Conservation (phyloP, 2,329 filamentous ascomycete species). For the Acrodontium crateriforme region DNA sequence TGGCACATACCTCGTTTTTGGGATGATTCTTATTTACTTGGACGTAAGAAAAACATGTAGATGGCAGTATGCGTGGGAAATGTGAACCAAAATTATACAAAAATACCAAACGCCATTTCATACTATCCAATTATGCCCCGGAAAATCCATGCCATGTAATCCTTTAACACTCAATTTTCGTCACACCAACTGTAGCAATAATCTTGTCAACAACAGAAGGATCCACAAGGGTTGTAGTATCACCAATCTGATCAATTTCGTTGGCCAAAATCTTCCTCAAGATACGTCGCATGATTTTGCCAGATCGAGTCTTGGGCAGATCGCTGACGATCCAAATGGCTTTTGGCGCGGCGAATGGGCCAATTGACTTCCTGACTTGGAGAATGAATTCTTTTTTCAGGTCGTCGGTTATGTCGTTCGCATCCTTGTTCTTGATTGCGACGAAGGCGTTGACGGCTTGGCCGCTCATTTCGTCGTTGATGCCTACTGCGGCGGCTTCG, state of each 20-base stretch:
- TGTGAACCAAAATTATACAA: too few relatives aligned
- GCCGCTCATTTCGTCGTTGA: conserved; percentile 84
- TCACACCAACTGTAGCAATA: conserved; percentile 62
- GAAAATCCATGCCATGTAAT: too few relatives aligned
- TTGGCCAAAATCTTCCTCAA: conserved; percentile 93
- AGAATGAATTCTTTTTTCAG: conserved; percentile 86
- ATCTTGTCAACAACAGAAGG: conserved; percentile 82
- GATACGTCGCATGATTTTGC: conserved; percentile 98
- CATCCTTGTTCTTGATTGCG: conserved; percentile 77
- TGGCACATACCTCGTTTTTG: too few relatives aligned
- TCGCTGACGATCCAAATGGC: conserved; percentile 82
- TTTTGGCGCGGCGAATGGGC: conserved; percentile 93
- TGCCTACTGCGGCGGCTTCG: conserved; percentile 89
- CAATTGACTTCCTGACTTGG: conserved; percentile 94
- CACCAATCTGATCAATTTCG: conserved; percentile 92
- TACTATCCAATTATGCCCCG: too few relatives aligned
- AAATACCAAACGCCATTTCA: too few relatives aligned
- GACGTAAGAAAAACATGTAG: too few relatives aligned
- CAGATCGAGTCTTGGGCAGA: conserved; percentile 89
- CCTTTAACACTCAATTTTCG: conserved; percentile 32
- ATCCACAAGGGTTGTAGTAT: conserved; percentile 86
- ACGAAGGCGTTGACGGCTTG: conserved; percentile 98
- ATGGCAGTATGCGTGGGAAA: too few relatives aligned
- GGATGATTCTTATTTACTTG: too few relatives aligned
- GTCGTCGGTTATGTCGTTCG: conserved; percentile 59